These are phyloP conservation scores for Zalaria obscura DNA, from an alignment of 2,329 filamentous ascomycete genomes.

Conservation along the genomic window DNA sequence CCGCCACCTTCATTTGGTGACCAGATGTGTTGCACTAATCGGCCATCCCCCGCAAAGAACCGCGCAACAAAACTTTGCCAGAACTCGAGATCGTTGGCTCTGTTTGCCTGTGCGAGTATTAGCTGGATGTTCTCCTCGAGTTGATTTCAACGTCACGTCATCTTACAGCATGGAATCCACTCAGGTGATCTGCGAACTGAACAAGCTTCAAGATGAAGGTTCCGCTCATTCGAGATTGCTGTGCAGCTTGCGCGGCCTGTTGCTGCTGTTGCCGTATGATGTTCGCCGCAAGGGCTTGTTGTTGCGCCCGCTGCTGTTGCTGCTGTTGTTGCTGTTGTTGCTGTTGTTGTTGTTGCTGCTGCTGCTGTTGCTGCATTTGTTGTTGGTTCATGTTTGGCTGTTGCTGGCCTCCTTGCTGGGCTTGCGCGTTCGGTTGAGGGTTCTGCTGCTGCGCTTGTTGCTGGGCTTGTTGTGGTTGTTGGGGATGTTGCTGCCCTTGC, in stretches of 20 bases:
- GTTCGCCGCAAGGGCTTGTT: slow-evolving; percentile 10
- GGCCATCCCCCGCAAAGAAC: slow-evolving; percentile 67
- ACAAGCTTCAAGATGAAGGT: slow-evolving; percentile 38
- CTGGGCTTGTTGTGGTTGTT: slow-evolving; percentile 13
- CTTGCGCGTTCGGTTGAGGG: slow-evolving; percentile 18
- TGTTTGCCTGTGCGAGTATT: no score
- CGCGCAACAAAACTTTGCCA: slow-evolving; percentile 69
- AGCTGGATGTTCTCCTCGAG: no score
- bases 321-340: slow-evolving; percentile 32
- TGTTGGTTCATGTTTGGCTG: slow-evolving; percentile 22
- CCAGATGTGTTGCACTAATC: slow-evolving; percentile 59
- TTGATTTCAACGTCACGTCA: slow-evolving; percentile 8
- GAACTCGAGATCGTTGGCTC: slow-evolving; percentile 52
- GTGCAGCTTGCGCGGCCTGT: slow-evolving; percentile 9
- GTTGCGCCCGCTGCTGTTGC: slow-evolving; percentile 22
- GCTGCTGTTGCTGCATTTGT: slow-evolving; percentile 17
- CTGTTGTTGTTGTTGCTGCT: slow-evolving; percentile 14
- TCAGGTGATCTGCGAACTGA: slow-evolving; percentile 42
- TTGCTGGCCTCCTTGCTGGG: slow-evolving; percentile 9
- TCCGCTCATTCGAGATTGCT: slow-evolving; percentile 19
- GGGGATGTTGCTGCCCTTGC: slow-evolving; percentile 16
- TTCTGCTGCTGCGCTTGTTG: slow-evolving; percentile 8
- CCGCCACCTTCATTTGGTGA: slow-evolving; percentile 31
- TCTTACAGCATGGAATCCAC: slow-evolving; percentile 29
- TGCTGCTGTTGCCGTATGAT: slow-evolving; percentile 14